Conservation (phyloP, 2,329 filamentous ascomycete genomes). For the Emergomyces orientalis region DNA sequence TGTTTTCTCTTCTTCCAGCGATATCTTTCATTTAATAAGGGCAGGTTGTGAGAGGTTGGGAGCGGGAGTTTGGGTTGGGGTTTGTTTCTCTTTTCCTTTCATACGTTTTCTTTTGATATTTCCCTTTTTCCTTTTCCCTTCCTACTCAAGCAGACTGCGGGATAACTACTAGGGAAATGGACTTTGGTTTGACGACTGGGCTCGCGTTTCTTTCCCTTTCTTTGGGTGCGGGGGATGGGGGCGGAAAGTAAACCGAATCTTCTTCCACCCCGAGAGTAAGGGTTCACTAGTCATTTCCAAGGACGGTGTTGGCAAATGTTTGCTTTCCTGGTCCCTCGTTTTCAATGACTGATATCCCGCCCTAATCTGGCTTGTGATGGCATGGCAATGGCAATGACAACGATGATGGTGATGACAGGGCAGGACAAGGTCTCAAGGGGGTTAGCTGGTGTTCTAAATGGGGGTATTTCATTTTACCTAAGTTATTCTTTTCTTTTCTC, state of each 20-base stretch:
- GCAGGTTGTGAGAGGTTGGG: not conserved
- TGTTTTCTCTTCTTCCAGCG: not conserved
- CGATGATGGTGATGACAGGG: not conserved
- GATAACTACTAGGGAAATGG: not conserved
- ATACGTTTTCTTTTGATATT: constrained; percentile 1
- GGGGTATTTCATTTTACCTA: not conserved
- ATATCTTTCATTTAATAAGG: not conserved
- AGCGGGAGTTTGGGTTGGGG: not conserved
- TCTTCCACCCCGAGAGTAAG: too few relatives aligned
- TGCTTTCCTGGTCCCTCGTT: not conserved
- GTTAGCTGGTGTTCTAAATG: not conserved
- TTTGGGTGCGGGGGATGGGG: not conserved
- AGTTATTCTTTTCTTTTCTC: not conserved
- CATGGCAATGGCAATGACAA: not conserved
- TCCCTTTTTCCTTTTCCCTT: not conserved
- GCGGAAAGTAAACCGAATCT: not conserved
- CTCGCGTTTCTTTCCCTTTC: not conserved
- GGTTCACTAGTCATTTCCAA: not conserved
- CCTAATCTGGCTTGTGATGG: not conserved
- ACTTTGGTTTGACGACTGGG: too few relatives aligned
- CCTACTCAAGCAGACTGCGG: not conserved
- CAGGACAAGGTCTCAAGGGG: too few relatives aligned
- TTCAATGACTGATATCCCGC: not conserved
- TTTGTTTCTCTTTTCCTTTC: not conserved
- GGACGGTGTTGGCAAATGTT: not conserved